phyloP scores from a whole-genome alignment of 1,139 yeast genomes.

The Pichia inconspicua region DNA sequence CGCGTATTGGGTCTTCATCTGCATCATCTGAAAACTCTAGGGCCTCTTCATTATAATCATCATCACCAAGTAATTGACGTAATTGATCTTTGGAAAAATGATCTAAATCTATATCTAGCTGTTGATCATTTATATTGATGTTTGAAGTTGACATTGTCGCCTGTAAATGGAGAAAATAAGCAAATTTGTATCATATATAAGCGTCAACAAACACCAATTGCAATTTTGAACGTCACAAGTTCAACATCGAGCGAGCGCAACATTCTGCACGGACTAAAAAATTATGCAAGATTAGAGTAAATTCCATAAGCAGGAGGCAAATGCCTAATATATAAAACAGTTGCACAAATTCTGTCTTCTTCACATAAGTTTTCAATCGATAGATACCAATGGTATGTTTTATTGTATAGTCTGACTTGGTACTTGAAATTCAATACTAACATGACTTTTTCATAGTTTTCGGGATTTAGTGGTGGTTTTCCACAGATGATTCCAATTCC shows the following conservation, averaged over 20 bases:
- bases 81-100: conserved; percentile 24
- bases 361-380: not conserved
- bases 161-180: too few species aligned
- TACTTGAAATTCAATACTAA: not conserved
- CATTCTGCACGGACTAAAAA: not conserved
- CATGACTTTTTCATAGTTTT: conserved; percentile 27
- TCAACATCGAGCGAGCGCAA: not conserved
- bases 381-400: conserved; percentile 13
- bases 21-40: conserved; percentile 22
- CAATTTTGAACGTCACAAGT: not conserved
- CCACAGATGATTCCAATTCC: conserved; percentile 17
- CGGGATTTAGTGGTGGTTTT: conserved; percentile 24
- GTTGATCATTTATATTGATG: not conserved
- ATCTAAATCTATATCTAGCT: conserved; percentile 16
- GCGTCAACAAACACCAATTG: not conserved
- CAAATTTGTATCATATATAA: too few species aligned
- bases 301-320: not conserved
- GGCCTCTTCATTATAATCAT: conserved; percentile 32
- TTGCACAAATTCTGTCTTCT: too few species aligned
- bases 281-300: too few species aligned
- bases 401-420: too few species aligned
- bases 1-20: conserved; percentile 5
- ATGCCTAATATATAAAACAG: too few species aligned
- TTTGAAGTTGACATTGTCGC: not conserved
- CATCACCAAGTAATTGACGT: conserved; percentile 26